Conservation (phyloP, 192 early-diverging fungal species). For the Umbelopsis ramanniana region DNA sequence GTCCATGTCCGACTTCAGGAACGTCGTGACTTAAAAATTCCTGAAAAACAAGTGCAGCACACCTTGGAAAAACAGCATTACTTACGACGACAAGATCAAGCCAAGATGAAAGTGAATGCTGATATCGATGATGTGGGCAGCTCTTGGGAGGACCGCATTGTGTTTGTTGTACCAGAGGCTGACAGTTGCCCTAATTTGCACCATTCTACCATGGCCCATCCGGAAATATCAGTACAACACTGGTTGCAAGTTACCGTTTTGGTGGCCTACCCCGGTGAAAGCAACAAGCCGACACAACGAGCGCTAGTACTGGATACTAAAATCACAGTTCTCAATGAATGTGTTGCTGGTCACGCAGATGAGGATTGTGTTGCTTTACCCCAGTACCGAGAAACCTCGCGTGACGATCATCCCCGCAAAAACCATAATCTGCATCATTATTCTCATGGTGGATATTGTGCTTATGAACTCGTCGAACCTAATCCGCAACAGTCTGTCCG, state of each 20-base stretch:
- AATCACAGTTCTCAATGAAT: constrained; percentile 13
- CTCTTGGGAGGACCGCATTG: neutral
- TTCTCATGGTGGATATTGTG: constrained; percentile 5
- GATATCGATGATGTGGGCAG: neutral
- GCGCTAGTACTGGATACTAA: neutral
- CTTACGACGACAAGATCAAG: neutral
- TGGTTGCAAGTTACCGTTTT: constrained; percentile 6
- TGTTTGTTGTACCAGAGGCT: constrained; percentile 2
- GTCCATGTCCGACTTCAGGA: constrained; percentile 8
- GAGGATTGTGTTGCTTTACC: constrained; percentile 21
- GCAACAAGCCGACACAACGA: neutral
- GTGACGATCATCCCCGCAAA: neutral
- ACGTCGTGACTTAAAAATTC: neutral
- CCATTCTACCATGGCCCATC: constrained; percentile 3
- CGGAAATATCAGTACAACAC: constrained; percentile 14
- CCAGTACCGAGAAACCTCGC: neutral
- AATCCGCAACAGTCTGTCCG: neutral
- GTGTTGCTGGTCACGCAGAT: constrained; percentile 18
- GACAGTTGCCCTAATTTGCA: neutral
- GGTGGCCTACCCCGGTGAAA: neutral
- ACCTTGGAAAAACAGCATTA: neutral
- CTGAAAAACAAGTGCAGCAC: neutral
- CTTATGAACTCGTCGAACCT: constrained; percentile 5
- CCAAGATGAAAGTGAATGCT: neutral
- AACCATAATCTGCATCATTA: neutral